Base-by-base conservation (phyloP, 495 filamentous ascomycete species). In the Penicillium fimorum region DNA sequence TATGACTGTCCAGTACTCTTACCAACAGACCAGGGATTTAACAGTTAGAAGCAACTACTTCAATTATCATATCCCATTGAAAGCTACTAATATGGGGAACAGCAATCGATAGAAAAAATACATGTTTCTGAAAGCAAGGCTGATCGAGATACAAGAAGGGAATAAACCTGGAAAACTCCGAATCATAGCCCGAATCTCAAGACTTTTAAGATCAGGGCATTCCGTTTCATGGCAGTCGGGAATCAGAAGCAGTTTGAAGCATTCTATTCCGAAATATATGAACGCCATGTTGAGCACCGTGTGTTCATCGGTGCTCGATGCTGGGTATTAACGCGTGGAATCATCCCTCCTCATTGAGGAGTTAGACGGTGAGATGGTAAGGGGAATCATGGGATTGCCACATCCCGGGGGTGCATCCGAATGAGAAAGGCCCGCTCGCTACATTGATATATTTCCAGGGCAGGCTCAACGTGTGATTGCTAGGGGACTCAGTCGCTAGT, bases 301-400 rank as follows among this genome's bases (percentile, higher is more conserved):
- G 48, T 56, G 54, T 55, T 62, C 45, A 27, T 45, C 53, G 48
- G 53, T 57, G 51, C 59, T 58, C 52, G 56, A 61, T 68, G 62
- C 61, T 63, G 65, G 65, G 63, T 68, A 68, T 68, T 66, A 68
- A 68, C 63, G 65, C 47, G 48, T 50, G 47, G 56, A 62, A 59
- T 62, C 62, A 64, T 67, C 62, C 57, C 30, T 63, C 55, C 56
- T 56, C 43, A 47, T n/a, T 12, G 24, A 57, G 29, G 52, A 37
- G 7, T 25, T 32, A 15, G 32, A 47, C 32, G 51, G 51, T 45
- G 56, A 40, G 37, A 59, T 46, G 24, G 41, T 46, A 44, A 48
- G 47, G 33, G 50, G 38, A 42, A 24, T 41, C 30, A 48, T 25
- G 41, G 38, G 20, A 20, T 24, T 40, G 45, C n/a, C 27, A 51